These are phyloP conservation scores for Pholiota conissans DNA, from an alignment of 768 basidiomycete species.

Conservation along the genomic window DNA sequence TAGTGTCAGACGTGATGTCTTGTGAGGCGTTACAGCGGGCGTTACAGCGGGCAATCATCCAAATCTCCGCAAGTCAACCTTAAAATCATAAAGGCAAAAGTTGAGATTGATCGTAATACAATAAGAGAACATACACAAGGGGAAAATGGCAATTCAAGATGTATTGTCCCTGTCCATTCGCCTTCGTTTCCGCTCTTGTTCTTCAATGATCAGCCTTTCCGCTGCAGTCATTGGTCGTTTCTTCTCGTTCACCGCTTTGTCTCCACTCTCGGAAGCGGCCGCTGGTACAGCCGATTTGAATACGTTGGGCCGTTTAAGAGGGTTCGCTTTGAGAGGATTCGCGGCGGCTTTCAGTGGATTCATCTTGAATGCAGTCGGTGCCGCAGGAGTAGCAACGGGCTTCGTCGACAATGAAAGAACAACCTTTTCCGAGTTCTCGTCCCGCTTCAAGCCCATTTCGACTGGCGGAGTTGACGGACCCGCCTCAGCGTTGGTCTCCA, in stretches of 20 bases:
- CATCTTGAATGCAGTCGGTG: constrained; percentile 51
- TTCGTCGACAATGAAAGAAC: constrained; percentile 73
- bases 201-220: constrained; percentile 85
- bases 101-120: constrained; percentile 18
- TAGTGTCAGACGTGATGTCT: background rate
- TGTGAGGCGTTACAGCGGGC: constrained; percentile 6
- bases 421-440: constrained; percentile 71
- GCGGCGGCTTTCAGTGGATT: constrained; percentile 58
- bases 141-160: constrained; percentile 18
- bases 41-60: constrained; percentile 10
- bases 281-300: constrained; percentile 55
- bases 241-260: constrained; percentile 46
- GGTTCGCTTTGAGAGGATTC: constrained; percentile 68
- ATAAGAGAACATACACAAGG: constrained; percentile 21
- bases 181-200: constrained; percentile 85
- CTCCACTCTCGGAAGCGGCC: constrained; percentile 28
- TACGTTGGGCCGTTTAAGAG: constrained; percentile 73
- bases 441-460: constrained; percentile 68
- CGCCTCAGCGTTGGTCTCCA: constrained; percentile 40
- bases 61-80: constrained; percentile 14
- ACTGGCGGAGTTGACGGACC: constrained; percentile 38
- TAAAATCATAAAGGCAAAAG: constrained; percentile 12
- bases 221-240: constrained; percentile 80
- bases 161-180: constrained; percentile 59
- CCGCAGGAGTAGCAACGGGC: constrained; percentile 36